Evolutionary conservation across 2,329 filamentous ascomycete species (phyloP).

Genomic region (Alternaria panax): DNA sequence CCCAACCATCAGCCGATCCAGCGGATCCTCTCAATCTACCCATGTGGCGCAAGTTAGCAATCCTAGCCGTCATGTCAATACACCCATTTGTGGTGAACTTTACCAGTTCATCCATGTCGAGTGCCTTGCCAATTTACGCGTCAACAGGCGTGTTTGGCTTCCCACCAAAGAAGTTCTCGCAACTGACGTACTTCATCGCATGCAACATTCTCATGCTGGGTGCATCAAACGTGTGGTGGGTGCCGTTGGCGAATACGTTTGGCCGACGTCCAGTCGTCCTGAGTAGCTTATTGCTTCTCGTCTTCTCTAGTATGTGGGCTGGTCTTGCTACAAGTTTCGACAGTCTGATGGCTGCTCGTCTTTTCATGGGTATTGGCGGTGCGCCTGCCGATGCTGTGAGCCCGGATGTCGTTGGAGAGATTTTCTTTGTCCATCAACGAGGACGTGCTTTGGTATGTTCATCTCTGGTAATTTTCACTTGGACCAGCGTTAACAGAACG

Average conservation of each 20-base stretch:
- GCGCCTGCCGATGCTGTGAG: constrained; percentile 51
- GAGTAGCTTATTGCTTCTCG: constrained; percentile 43
- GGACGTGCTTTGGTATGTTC: constrained; percentile 50
- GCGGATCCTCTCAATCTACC: constrained; percentile 53
- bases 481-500: background rate
- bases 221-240: constrained; percentile 51
- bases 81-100: constrained; percentile 51
- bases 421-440: constrained; percentile 54
- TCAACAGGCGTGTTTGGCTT: constrained; percentile 41
- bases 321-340: constrained; percentile 48
- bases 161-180: constrained; percentile 40
- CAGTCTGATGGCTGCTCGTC: constrained; percentile 49
- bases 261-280: constrained; percentile 51
- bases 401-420: constrained; percentile 52
- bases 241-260: constrained; percentile 52
- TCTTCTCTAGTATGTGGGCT: constrained; percentile 51
- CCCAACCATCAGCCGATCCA: constrained; percentile 50
- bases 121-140: constrained; percentile 47
- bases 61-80: constrained; percentile 49
- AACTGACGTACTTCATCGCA: constrained; percentile 48
- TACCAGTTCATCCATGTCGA: constrained; percentile 46
- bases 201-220: constrained; percentile 52
- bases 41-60: constrained; percentile 45
- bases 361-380: constrained; percentile 50
- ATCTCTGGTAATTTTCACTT: background rate